Base-by-base conservation (phyloP, 2,329 filamentous ascomycete species). In the Sporothrix sp. region DNA sequence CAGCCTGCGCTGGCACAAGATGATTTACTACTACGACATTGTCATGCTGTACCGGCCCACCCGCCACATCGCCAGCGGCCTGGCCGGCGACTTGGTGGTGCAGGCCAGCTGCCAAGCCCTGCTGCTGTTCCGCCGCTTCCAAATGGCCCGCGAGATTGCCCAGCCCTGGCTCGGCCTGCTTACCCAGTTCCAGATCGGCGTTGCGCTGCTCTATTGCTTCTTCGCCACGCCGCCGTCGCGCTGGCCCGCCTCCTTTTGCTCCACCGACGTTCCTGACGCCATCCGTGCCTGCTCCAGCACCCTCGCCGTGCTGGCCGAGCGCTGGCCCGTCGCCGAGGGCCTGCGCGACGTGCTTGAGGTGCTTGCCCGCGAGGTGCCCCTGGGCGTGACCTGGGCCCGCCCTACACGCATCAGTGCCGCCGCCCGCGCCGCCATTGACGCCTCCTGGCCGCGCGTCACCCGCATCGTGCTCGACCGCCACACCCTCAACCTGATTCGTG, bases 171-270 rank as follows among this genome's bases (percentile, higher is more conserved):
- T 63, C 2, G 59, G 60, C 2, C 54, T 62, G 1, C 49, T 64
- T 0, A 55, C 58, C 4, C 62, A 63, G 52, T 67, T 66, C 49
- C 62, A 66, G 51, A 65, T 60, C 4, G 65, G 65, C 8, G 59
- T 66, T 1, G 63, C 64, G 0, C 58, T 68, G 2, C 49, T 68
- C 4, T 66, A 67, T 52, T 66, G 64, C 53, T 65, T 65, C 54
- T 67, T 59, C 54, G 62, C 63, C 14, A 65, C 63, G 7, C 63
- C 65, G 3, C 61, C 60, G 1, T 53, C 59, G 23, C 55, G 56
- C 6, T 52, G 63, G 44, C 62, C 61, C 0, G 57, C 60, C 1
- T 63, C 58, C 13, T 66, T 61, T 32, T 54, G 60, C 36, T 58
- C 58, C 0, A 54, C 58, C 0, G 62, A 63, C 11, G 63, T 66